Evolutionary conservation across 176 grass and related monocot species (phyloP).

Genomic region (Avena sativa): DNA sequence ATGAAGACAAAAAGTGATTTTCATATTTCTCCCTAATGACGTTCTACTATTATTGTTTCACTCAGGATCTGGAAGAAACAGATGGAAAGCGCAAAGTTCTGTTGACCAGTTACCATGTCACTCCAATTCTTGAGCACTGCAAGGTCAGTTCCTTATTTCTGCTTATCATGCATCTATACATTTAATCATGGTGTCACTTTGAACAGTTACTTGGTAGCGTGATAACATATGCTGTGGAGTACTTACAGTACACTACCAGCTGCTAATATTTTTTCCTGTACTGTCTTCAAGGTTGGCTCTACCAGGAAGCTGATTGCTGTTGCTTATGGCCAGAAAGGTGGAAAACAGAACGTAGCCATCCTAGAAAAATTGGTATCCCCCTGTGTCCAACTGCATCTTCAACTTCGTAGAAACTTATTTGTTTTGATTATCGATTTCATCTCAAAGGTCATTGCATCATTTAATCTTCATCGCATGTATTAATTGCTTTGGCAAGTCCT

Average conservation of each 20-base stretch:
- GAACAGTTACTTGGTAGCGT: neutral
- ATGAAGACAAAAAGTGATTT: neutral
- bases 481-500: neutral
- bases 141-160: constrained; percentile 60
- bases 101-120: constrained; percentile 76
- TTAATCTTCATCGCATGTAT: constrained; percentile 9
- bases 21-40: constrained; percentile 26
- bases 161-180: neutral
- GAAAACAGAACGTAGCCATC: constrained; percentile 82
- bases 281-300: constrained; percentile 66
- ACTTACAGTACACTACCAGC: constrained; percentile 16
- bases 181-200: neutral
- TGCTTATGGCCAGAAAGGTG: constrained; percentile 84
- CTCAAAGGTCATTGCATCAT: constrained; percentile 1
- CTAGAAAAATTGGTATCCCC: constrained; percentile 88
- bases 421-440: constrained; percentile 38
- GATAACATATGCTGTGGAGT: constrained; percentile 25
- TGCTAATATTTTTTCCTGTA: constrained; percentile 23
- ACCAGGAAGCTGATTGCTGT: constrained; percentile 78
- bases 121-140: constrained; percentile 95
- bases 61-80: constrained; percentile 79
- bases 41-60: constrained; percentile 38
- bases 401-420: constrained; percentile 14
- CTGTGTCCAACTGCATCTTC: constrained; percentile 8
- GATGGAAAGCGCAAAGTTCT: constrained; percentile 77